Percentiles rank a stretch among this genome's conserved stretches.
Evolutionary conservation across 495 filamentous ascomycete genomes (phyloP).

Genomic region (Choiromyces venosus): DNA sequence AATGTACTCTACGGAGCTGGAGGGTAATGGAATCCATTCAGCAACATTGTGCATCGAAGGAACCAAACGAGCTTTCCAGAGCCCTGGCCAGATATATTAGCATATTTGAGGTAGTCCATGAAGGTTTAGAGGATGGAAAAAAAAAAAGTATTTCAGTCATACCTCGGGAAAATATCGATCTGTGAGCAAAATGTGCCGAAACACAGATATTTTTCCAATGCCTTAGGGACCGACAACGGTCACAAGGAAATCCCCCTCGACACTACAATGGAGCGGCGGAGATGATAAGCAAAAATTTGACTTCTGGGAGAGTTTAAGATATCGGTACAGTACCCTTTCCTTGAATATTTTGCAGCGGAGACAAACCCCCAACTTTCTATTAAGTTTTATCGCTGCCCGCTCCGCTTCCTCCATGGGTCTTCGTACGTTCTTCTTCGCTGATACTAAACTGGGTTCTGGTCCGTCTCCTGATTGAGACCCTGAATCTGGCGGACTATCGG

Average conservation of each 20-base stretch:
- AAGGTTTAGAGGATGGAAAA: slow-evolving; percentile 7
- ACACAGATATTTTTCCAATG: slow-evolving; percentile 41
- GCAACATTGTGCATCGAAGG: slow-evolving; percentile 31
- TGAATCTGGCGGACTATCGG: slow-evolving; percentile 15
- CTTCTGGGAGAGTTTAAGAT: neutral
- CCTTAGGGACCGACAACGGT: slow-evolving; percentile 37
- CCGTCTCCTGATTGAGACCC: slow-evolving; percentile 18
- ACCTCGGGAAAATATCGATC: slow-evolving; percentile 40
- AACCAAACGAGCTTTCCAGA: slow-evolving; percentile 29
- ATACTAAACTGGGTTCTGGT: slow-evolving; percentile 28
- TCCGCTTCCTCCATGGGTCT: slow-evolving; percentile 38
- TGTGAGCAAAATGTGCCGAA: slow-evolving; percentile 38
- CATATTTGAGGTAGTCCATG: neutral
- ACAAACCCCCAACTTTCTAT: slow-evolving; percentile 40
- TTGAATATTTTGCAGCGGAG: slow-evolving; percentile 42
- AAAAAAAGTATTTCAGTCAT: neutral
- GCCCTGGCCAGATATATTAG: slow-evolving; percentile 12
- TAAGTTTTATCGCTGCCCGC: slow-evolving; percentile 38
- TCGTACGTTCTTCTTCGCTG: slow-evolving; percentile 33
- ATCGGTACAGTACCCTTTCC: slow-evolving; percentile 33
- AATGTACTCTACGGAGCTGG: slow-evolving; percentile 20
- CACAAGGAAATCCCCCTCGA: slow-evolving; percentile 39
- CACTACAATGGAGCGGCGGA: slow-evolving; percentile 18
- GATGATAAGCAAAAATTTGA: slow-evolving; percentile 14
- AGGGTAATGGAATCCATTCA: slow-evolving; percentile 25